Evolutionary conservation across 2,329 filamentous ascomycete genomes (phyloP), one percentile per base, ranked within the genome.

Genomic region (Cordyceps cateniannulata): DNA sequence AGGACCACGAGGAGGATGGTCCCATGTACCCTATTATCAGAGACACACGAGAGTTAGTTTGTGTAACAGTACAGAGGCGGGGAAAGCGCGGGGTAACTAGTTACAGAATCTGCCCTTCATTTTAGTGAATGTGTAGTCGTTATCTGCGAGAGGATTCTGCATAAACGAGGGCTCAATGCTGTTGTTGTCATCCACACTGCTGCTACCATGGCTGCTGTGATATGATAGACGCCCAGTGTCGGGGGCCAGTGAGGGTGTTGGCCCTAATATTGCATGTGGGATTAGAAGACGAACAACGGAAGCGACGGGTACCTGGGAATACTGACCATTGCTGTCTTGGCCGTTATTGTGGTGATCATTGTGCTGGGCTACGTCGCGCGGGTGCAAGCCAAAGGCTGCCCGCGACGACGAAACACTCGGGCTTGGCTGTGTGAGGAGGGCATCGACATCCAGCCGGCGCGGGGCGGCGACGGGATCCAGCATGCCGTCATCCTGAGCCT

Each of bases 1-100:
- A 73, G 4, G 71, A 72, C 71, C 71, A 73, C 24, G 71, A 72
- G 3, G 71, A 73, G 1, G 71, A 71, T 2, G 71, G 71, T 1
- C 71, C 71, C 68, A 72, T 72, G 58, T 72, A 72, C 70, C 70
- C 70, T 72, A 14, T 3, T 27, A 22, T 14, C 14, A 10, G 51
- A 3, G 49, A 10, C 47, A 27, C 14, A 2, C 8, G 18, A 42
- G 25, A 47, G 48, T 55, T n/a, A 52, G 58, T 22, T 12, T 48
- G 20, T 60, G 51, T 50, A 22, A 45, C 35, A 20, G 47, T 35
- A 14, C 3, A n/a, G n/a, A 40, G 2, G 45, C 18, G 24, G 14
- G n/a, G n/a, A 6, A 16, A 2, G 1, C 18, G 45, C 7, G n/a
- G 20, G 5, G 22, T 1, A 2, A 18, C 42, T 22, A 10, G 69